These are phyloP conservation scores for Pulveroboletus frians DNA, from an alignment of 768 basidiomycete species.

Conservation along the genomic window DNA sequence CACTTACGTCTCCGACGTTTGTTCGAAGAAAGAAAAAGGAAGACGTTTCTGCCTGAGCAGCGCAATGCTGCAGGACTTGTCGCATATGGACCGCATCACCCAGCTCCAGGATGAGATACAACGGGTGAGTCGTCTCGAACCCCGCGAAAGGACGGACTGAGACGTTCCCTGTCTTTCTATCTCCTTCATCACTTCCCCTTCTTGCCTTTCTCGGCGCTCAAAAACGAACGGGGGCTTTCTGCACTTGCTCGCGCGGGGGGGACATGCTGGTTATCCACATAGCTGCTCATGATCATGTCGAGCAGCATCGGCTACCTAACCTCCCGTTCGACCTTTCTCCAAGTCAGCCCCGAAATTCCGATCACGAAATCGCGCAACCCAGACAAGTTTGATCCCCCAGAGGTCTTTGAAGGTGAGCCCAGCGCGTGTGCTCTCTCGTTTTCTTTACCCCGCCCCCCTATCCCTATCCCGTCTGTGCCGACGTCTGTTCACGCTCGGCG, in stretches of 20 bases:
- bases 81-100: constrained; percentile 94
- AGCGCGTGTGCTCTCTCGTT: background rate
- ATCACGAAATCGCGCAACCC: constrained; percentile 73
- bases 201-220: background rate
- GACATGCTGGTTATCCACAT: background rate
- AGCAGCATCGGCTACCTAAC: constrained; percentile 77
- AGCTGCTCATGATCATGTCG: constrained; percentile 89
- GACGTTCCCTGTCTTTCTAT: background rate
- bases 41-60: constrained; percentile 32
- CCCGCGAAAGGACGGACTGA: background rate
- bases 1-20: constrained; percentile 11
- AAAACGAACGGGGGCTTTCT: background rate
- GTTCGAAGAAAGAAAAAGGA: constrained; percentile 6
- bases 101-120: constrained; percentile 95
- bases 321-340: constrained; percentile 66
- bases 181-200: background rate
- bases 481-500: background rate
- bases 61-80: constrained; percentile 88
- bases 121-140: constrained; percentile 46
- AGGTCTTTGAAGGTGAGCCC: constrained; percentile 65
- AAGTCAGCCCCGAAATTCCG: constrained; percentile 76
- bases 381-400: constrained; percentile 66
- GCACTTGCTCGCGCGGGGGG: no score
- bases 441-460: no score
- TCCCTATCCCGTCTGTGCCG: background rate